Percentiles rank a stretch among this genome's conserved stretches.
Conservation (phyloP, 768 basidiomycete species). For the Pisolithus orientalis region DNA sequence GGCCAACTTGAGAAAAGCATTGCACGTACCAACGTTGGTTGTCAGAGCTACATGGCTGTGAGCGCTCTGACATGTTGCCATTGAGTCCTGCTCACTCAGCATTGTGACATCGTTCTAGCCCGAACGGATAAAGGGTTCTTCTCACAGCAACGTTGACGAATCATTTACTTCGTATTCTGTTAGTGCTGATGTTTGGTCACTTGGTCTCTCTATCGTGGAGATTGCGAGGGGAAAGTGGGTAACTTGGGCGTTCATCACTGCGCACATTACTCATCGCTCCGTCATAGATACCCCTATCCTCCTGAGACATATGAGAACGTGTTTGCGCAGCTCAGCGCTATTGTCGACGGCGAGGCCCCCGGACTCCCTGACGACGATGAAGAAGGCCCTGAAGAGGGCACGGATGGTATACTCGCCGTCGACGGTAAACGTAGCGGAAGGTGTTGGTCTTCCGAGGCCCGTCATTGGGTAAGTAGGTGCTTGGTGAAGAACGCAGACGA, state of each 20-base stretch:
- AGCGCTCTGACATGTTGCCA: conserved; percentile 24
- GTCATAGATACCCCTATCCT: conserved; percentile 80
- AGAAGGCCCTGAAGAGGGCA: conserved; percentile 7
- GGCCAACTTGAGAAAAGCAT: conserved; percentile 94
- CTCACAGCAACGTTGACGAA: conserved; percentile 32
- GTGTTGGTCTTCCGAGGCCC: conserved; percentile 42
- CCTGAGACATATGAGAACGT: conserved; percentile 97
- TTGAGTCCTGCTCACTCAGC: neutral
- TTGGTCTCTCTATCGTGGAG: conserved; percentile 91
- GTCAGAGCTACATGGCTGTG: conserved; percentile 98
- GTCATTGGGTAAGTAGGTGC: conserved; percentile 79
- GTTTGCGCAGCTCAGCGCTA: conserved; percentile 94
- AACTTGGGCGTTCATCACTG: too few species aligned
- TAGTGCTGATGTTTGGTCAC: conserved; percentile 96
- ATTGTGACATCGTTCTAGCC: conserved; percentile 44
- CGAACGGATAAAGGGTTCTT: conserved; percentile 94
- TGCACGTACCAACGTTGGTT: conserved; percentile 98
- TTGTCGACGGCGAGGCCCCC: conserved; percentile 92
- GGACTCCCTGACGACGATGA: conserved; percentile 61
- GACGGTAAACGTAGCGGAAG: conserved; percentile 10
- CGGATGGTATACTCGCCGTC: conserved; percentile 3
- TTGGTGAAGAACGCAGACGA: conserved; percentile 73
- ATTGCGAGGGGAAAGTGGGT: conserved; percentile 65
- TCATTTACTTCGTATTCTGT: conserved; percentile 71
- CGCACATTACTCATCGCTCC: neutral